Evolutionary conservation across 805 yeast genomes (phyloP).

Genomic region (Suhomyces pyralidae): DNA sequence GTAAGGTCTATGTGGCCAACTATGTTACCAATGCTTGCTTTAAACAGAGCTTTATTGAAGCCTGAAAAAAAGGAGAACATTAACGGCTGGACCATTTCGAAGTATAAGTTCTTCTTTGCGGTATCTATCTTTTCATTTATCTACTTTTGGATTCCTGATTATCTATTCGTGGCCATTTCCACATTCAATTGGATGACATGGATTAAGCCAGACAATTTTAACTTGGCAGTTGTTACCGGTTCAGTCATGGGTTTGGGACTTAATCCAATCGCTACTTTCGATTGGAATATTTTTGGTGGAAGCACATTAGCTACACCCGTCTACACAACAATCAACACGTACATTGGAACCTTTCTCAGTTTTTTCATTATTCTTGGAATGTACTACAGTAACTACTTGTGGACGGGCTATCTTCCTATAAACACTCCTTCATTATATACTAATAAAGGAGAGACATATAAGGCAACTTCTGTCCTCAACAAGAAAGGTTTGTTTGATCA

Average conservation of each 20-base stretch:
- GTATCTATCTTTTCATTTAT: constrained; percentile 27
- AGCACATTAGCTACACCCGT: constrained; percentile 43
- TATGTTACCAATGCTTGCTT: constrained; percentile 42
- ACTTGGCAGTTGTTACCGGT: constrained; percentile 51
- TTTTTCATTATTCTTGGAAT: constrained; percentile 15
- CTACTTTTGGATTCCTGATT: constrained; percentile 47
- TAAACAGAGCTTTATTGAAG: constrained; percentile 45
- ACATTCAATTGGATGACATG: constrained; percentile 56
- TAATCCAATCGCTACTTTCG: constrained; percentile 54
- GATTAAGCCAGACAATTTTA: constrained; percentile 51
- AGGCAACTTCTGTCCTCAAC: constrained; percentile 12
- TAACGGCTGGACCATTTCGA: constrained; percentile 23
- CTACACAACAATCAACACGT: constrained; percentile 23
- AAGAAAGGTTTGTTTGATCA: constrained; percentile 11
- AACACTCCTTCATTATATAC: constrained; percentile 17
- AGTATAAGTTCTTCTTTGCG: constrained; percentile 29
- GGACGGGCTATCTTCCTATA: constrained; percentile 18
- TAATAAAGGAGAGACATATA: constrained; percentile 17
- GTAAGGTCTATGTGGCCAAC: constrained; percentile 15
- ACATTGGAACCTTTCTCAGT: constrained; percentile 12
- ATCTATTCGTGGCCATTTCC: constrained; percentile 40
- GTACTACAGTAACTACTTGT: constrained; percentile 17
- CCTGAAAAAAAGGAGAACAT: constrained; percentile 22
- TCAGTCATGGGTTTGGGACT: constrained; percentile 45
- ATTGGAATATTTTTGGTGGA: constrained; percentile 37